Evolutionary conservation across 192 early-diverging fungal genomes (phyloP).

Genomic region (Rhizoclosmatium globosum): DNA sequence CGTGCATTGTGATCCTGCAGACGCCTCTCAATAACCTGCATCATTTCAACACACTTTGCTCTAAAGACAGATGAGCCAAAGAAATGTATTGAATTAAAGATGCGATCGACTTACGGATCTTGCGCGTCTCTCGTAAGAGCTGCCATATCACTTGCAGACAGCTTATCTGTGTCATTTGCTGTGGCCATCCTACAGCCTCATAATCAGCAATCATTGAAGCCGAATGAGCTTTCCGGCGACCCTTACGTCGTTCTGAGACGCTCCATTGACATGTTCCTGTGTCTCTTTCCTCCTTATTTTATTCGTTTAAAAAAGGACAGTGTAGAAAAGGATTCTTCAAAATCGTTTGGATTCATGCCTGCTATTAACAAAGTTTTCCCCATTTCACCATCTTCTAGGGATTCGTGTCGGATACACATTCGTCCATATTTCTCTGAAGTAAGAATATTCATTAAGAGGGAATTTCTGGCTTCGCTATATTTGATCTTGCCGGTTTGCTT

Average conservation of each 20-base stretch:
- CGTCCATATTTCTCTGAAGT: not conserved
- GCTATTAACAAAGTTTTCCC: not conserved
- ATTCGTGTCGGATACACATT: not conserved
- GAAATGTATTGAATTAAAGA: not conserved
- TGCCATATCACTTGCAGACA: conserved; percentile 13
- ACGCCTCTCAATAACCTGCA: conserved; percentile 25
- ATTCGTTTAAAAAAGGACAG: too few relatives aligned
- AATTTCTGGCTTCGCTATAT: too few relatives aligned
- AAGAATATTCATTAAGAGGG: too few relatives aligned
- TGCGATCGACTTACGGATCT: conserved; percentile 24
- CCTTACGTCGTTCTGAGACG: too few relatives aligned
- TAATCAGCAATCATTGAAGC: not conserved
- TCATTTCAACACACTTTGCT: conserved; percentile 19
- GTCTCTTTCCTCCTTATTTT: too few relatives aligned
- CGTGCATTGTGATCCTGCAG: conserved; percentile 1
- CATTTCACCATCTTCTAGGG: not conserved
- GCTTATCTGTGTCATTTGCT: not conserved
- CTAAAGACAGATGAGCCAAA: conserved; percentile 2
- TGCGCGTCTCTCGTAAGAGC: conserved; percentile 16
- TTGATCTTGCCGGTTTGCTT: too few relatives aligned
- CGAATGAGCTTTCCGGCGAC: too few relatives aligned
- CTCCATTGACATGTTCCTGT: too few relatives aligned
- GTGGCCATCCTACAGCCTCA: conserved; percentile 14
- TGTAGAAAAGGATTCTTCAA: too few relatives aligned
- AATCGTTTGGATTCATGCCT: not conserved